Base-by-base conservation (phyloP, 352 stramenopile genomes). In the Globisporangium solare region DNA sequence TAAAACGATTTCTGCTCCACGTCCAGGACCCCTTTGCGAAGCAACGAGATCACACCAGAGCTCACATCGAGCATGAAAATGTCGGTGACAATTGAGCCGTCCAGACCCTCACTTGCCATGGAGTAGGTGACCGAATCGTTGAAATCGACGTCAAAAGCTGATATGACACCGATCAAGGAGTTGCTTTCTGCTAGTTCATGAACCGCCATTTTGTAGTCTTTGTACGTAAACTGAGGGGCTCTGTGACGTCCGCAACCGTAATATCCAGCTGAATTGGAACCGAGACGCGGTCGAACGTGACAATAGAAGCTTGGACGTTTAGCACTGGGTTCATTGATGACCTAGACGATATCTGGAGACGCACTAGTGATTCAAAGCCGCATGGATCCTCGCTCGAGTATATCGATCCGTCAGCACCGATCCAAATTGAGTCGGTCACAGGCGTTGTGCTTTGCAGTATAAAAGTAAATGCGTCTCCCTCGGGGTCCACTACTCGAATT, bases 381-480 rank as follows among this genome's bases (percentile, higher is more conserved):
- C 53, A 59, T 12, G 27, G 14, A 14, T 59, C 43, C 4, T 53
- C 54, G 0, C 54, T 32, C 15, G 43, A 47, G 54, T 53, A 60
- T 0, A 60, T 8, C 6, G 54, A 60, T 3, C 54, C 54, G 31
- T 60, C 46, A 21, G 43, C 17, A 2, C 13, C 27, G 0, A 60
- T 15, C 13, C 24, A 27, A 45, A 75, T 37, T 0, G 58, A 58
- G 54, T 60, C 63, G 21, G 52, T 0, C 5, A 83, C 56, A 15
- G 72, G 74, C 2, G 48, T 55, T 1, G 58, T 64, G 10, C 70
- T 57, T 22, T 61, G 60, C 0, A 83, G 41, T 17, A 46, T 58
- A 46, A 85, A 85, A 1, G 39, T 49, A 40, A 85, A 82, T 0
- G 24, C 11, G 56, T 88, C 74, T 10, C 60, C 68, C 52, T 88